Conservation (phyloP, 2,329 filamentous ascomycete species). For the Penicillium thymicola region DNA sequence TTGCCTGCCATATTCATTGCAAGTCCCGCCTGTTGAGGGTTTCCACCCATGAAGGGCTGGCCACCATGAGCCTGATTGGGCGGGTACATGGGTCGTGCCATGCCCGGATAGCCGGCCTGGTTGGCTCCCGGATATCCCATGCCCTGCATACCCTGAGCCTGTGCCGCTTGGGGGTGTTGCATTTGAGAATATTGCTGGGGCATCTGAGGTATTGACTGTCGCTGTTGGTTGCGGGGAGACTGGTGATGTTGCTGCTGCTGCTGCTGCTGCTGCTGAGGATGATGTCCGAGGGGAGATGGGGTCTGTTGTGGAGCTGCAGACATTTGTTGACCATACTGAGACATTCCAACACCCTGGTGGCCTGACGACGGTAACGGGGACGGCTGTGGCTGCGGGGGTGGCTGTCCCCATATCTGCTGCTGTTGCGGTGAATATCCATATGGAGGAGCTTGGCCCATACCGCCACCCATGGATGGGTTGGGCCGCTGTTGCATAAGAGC, state of each 20-base stretch:
- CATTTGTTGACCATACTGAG: slow-evolving; percentile 42
- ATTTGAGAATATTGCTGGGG: slow-evolving; percentile 35
- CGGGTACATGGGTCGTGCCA: slow-evolving; percentile 39
- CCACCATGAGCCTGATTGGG: slow-evolving; percentile 33
- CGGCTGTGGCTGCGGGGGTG: slow-evolving; percentile 61
- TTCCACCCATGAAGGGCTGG: slow-evolving; percentile 34
- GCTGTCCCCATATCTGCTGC: slow-evolving; percentile 66
- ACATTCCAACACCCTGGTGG: slow-evolving; percentile 40
- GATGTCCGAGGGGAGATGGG: slow-evolving; percentile 35
- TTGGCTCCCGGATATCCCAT: slow-evolving; percentile 37
- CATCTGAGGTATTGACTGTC: slow-evolving; percentile 37
- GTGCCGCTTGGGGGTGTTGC: slow-evolving; percentile 36
- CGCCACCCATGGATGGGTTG: slow-evolving; percentile 54
- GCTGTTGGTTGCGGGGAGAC: slow-evolving; percentile 43
- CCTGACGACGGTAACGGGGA: slow-evolving; percentile 47
- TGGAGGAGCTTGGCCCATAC: slow-evolving; percentile 43
- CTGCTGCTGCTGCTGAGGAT: slow-evolving; percentile 32
- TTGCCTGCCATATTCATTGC: slow-evolving; percentile 37
- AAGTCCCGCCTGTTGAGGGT: slow-evolving; percentile 37
- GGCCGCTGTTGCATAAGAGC: slow-evolving; percentile 66
- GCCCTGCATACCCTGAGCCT: slow-evolving; percentile 25
- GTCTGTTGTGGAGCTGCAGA: slow-evolving; percentile 37
- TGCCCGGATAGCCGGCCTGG: slow-evolving; percentile 33
- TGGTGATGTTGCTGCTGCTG: slow-evolving; percentile 40
- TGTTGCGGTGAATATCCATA: slow-evolving; percentile 60